phyloP scores from a whole-genome alignment of 2,329 filamentous ascomycete species.

The Ophiostoma sp. region DNA sequence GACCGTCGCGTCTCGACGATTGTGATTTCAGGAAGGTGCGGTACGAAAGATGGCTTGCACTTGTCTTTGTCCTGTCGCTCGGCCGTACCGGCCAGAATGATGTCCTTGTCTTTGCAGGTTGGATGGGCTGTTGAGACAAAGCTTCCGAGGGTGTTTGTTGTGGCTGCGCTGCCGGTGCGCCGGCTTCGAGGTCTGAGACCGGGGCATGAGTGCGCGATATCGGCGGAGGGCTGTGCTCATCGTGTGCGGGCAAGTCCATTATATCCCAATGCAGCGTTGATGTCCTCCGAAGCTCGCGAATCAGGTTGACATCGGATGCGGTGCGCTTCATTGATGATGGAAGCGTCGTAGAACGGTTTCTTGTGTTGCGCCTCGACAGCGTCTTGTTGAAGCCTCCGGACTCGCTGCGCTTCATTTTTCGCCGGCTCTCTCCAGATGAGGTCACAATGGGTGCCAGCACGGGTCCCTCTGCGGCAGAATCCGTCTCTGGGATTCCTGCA shows the following conservation, averaged over 20 bases:
- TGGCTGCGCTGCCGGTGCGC: not conserved
- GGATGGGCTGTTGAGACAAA: not conserved
- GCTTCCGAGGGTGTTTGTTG: not conserved
- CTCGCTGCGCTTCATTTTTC: constrained; percentile 11
- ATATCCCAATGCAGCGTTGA: constrained; percentile 17
- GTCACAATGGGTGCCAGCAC: not conserved
- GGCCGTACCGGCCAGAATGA: constrained; percentile 16
- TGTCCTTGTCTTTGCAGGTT: not conserved
- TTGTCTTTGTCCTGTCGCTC: not conserved
- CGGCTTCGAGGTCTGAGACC: not conserved
- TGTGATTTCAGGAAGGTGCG: constrained; percentile 26
- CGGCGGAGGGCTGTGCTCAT: not conserved
- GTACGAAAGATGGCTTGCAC: not conserved
- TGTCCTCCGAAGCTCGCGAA: constrained; percentile 31
- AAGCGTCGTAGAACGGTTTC: constrained; percentile 23
- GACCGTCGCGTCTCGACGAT: constrained; percentile 52
- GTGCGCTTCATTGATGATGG: constrained; percentile 26
- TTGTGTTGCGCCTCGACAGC: constrained; percentile 16
- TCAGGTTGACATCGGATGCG: constrained; percentile 30
- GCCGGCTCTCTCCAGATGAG: not conserved
- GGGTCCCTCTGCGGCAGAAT: not conserved
- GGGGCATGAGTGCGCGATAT: not conserved
- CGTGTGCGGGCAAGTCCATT: not conserved
- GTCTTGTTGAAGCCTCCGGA: constrained; percentile 27
- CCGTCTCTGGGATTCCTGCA: not conserved